Evolutionary conservation across 164 flowering plant genomes (phyloP).

Genomic region (Vitis labrusca): DNA sequence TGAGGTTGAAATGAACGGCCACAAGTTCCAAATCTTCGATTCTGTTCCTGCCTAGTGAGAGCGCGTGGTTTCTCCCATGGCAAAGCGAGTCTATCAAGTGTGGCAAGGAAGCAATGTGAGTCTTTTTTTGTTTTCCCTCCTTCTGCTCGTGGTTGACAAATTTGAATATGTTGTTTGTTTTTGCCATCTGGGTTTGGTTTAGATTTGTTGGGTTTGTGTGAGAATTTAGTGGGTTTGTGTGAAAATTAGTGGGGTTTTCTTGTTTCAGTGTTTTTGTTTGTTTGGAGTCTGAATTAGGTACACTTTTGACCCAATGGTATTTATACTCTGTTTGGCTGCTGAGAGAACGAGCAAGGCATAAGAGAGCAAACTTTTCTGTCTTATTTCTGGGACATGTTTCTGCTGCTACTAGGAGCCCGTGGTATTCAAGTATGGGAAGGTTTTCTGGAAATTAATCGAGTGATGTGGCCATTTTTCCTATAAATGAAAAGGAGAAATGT

Average conservation of each 20-base stretch:
- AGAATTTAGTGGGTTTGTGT: conserved; percentile 5
- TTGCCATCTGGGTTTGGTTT: conserved; percentile 9
- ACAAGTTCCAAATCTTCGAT: conserved; percentile 37
- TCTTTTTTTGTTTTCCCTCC: background rate
- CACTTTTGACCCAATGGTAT: background rate
- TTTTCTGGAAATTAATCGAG: background rate
- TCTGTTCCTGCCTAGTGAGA: conserved; percentile 33
- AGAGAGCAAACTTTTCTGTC: background rate
- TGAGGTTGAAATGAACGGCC: conserved; percentile 21
- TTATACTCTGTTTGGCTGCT: conserved; percentile 3
- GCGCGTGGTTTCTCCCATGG: conserved; percentile 35
- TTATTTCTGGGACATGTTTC: background rate
- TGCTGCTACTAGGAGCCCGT: no score
- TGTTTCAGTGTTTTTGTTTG: background rate
- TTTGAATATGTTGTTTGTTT: background rate
- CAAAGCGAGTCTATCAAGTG: conserved; percentile 61
- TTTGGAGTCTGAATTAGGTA: conserved; percentile 6
- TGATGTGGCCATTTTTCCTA: background rate
- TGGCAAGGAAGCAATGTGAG: conserved; percentile 74
- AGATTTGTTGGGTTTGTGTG: conserved; percentile 1
- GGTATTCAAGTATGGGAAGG: background rate
- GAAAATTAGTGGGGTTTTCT: background rate
- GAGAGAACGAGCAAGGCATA: background rate
- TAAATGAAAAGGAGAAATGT: background rate
- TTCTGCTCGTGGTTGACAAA: background rate